Evolutionary conservation across 2,329 filamentous ascomycete species (phyloP).

Genomic region (Rutstroemia sp.): DNA sequence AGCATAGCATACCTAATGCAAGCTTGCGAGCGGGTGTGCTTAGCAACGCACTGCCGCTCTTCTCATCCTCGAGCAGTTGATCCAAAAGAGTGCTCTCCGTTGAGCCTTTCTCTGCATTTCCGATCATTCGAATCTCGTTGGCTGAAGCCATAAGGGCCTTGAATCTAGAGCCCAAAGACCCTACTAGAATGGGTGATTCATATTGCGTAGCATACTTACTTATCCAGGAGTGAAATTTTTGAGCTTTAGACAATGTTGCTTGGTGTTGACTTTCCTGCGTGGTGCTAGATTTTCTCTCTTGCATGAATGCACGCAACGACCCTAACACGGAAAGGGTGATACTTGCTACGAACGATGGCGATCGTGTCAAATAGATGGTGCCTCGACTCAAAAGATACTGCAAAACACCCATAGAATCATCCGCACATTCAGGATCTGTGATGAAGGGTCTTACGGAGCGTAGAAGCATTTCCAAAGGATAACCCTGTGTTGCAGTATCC

Average conservation of each 20-base stretch:
- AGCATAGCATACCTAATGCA: conserved; percentile 66
- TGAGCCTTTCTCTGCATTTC: conserved; percentile 61
- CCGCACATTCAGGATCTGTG: conserved; percentile 77
- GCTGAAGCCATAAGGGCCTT: conserved; percentile 61
- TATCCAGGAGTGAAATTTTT: conserved; percentile 74
- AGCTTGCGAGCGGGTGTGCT: conserved; percentile 61
- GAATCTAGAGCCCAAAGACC: conserved; percentile 49
- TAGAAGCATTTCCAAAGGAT: conserved; percentile 85
- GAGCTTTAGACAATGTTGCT: conserved; percentile 67
- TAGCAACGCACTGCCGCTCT: conserved; percentile 54
- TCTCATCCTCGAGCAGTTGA: conserved; percentile 71
- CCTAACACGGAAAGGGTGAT: conserved; percentile 73
- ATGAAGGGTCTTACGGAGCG: conserved; percentile 73
- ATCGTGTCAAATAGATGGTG: conserved; percentile 51
- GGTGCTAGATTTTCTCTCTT: conserved; percentile 67
- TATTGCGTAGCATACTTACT: conserved; percentile 59
- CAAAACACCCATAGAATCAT: conserved; percentile 80
- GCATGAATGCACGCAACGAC: conserved; percentile 68
- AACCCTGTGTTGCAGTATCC: conserved; percentile 62
- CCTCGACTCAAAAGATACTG: conserved; percentile 75
- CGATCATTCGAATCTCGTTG: conserved; percentile 56
- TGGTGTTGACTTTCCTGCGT: conserved; percentile 80
- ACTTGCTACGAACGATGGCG: conserved; percentile 72
- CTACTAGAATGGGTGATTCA: conserved; percentile 33
- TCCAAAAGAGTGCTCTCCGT: conserved; percentile 74